Base-by-base conservation (phyloP, 2,329 filamentous ascomycete species). In the Zalaria obscura region DNA sequence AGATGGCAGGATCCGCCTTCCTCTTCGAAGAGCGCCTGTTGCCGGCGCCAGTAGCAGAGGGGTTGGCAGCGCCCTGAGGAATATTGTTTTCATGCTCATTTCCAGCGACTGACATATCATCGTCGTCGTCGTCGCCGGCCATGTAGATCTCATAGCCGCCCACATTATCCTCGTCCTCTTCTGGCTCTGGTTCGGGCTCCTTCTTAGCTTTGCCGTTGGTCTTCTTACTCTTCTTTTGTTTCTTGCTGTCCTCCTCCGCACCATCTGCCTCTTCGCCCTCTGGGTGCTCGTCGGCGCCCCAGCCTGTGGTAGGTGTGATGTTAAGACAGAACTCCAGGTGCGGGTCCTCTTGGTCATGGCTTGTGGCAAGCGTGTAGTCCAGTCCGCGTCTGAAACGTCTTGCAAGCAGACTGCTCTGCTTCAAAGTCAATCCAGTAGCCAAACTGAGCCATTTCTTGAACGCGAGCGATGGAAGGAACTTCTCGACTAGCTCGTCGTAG, bases 291-390 rank as follows among this genome's bases (percentile, higher is more conserved):
- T 80, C 77, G 44, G 78, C 80, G 41, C 84, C 87, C 86, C 91
- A 96, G 4, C 87, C 89, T 3, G 68, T 61, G 0, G 80, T 87
- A 0, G 91, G 87, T 3, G 91, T 96, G 46, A 96, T 72, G 35
- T 83, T 80, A 2, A 98, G 70, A 43, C 86, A 93, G 40, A 95
- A 73, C 60, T 98, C 91, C 3, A 98, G 67, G 37, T 86, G 80
- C 8, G 86, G 75, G 52, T 85, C 74, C 39, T 75, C 70, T 27
- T 75, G 70, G 28, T 73, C 80, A 56, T 93, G 86, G 25, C 83
- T 80, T 18, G 84, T 94, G 2, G 91, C 91, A 18, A 98, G 75
- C 3, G 89, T 93, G 59, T 98, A 98, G 63, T 98, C 91, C 47
- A 79, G 65, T 4, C 91, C 86, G 38, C 77, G 77, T 5, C 91